phyloP scores from a whole-genome alignment of 192 early-diverging fungal genomes.

The Entomortierella beljakovae region DNA sequence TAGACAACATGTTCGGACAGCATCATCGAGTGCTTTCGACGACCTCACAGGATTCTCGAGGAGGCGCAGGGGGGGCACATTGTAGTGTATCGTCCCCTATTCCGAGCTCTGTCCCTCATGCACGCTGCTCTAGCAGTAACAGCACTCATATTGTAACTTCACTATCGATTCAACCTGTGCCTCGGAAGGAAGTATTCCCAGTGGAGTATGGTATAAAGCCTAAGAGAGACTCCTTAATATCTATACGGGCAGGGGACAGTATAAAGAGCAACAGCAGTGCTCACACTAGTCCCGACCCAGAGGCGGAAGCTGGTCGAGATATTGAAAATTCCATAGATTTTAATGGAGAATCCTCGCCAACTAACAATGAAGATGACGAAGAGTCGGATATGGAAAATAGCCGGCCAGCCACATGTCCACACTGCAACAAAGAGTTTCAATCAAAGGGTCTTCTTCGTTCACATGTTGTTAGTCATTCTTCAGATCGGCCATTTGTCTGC shows the following conservation, averaged over 20 bases:
- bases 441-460: constrained; percentile 42
- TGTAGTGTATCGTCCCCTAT: background rate
- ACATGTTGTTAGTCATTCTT: constrained; percentile 39
- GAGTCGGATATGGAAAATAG: constrained; percentile 15
- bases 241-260: background rate
- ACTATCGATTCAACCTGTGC: background rate
- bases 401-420: constrained; percentile 15
- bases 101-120: constrained; percentile 6
- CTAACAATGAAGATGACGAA: constrained; percentile 8
- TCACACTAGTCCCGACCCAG: constrained; percentile 7
- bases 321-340: background rate
- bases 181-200: background rate
- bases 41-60: constrained; percentile 11
- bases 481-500: constrained; percentile 39
- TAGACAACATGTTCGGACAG: background rate
- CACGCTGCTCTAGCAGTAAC: constrained; percentile 2
- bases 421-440: constrained; percentile 28
- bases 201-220: background rate
- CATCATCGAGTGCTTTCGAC: constrained; percentile 10
- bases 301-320: background rate
- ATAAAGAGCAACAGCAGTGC: background rate
- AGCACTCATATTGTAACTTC: constrained; percentile 10
- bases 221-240: background rate
- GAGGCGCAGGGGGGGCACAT: background rate
- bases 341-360: background rate